Evolutionary conservation across 805 yeast genomes (phyloP), one percentile per base, ranked within the genome.

Genomic region (Kazachstania kunashirensis): DNA sequence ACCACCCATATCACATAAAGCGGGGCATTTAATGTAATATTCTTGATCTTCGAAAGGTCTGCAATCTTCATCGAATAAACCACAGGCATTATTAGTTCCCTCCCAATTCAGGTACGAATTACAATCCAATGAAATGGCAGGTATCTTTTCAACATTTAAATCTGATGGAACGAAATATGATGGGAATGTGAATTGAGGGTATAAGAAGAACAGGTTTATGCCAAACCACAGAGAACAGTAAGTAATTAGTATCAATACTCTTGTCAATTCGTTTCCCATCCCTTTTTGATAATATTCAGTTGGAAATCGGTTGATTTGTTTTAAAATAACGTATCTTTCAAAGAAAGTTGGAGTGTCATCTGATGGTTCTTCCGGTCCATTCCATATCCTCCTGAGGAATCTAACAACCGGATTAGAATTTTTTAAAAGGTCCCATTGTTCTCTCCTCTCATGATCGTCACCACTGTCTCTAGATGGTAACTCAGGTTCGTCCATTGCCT

Each of bases 51-150:
- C 59, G 31, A 68, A 59, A 0, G 75, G 70, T 1, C 53, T 59
- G 57, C 95, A 85, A 6, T 62, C 43, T n/a, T 63, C 55, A 2
- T 79, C 95, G 45, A 78, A 64, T 8, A 79, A 46, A 0, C 96
- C 96, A 66, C 96, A 88, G 1, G 65, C 68, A 8, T 72, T 75
- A 49, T 81, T 82, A 38, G 77, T 79, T 0, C 95, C 95, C 33
- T 53, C 61, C 95, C 95, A 85, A 40, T 79, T 64, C 35, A 59
- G 29, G 17, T 47, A 45, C 6, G 60, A 49, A 23, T 54, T 53
- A 36, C 64, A 59, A 26, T 43, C 41, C 17, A 79, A 48, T 4
- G 75, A 51, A 1, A 67, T 44, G 2, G 73, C 65, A 12, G 61
- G 49, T 2, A 46, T 35, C 32, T 52, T 50, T 9, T 49, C 25